Evolutionary conservation across 306 rosid genomes (phyloP), one percentile per base, ranked within the genome.

Genomic region (Erythrophleum fordii): DNA sequence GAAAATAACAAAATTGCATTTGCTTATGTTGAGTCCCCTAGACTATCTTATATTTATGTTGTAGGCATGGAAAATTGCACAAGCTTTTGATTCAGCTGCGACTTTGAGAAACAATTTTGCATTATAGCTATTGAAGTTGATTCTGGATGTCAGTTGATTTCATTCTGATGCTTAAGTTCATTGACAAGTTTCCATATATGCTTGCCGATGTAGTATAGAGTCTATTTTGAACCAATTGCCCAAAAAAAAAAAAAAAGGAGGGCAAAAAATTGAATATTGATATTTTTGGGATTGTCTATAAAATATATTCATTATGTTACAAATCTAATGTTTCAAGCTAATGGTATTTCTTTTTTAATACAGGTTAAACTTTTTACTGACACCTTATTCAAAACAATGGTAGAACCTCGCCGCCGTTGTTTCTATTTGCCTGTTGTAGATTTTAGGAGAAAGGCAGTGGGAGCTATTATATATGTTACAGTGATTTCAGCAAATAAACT

Each of bases 371-470:
- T 89, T 77, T 81, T 91, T 55, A 90, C 87, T 11, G 97, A 93
- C 3, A 85, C 93, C 68, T 68, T 93, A 66, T 84, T 69, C 48
- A 93, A 86, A 84, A 90, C 97, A 16, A 87, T 91, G 97, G 97
- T 93, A 58, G 98, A 93, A 83, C 98, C 98, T 82, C 89, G 89
- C 58, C 92, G 97, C 5, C 91, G 87, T 49, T 93, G 98, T 77
- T 83, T 83, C 76, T 80, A 92, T 74, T 84, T 93, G 87, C 97
- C 97, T 68, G 88, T 85, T 13, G 88, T 86, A 72, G 74, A 85
- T 69, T 83, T 90, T 14, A 77, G 85, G 86, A 93, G 89, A 82
- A 87, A 66, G 74, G 97, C 87, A 20, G 95, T 87, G 44, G 97
- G 93, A 53, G 97, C 97, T 67, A 88, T 84, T 60, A 84, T 91